phyloP scores from a whole-genome alignment of 1,139 yeast species.

The Protomyces gravidus region DNA sequence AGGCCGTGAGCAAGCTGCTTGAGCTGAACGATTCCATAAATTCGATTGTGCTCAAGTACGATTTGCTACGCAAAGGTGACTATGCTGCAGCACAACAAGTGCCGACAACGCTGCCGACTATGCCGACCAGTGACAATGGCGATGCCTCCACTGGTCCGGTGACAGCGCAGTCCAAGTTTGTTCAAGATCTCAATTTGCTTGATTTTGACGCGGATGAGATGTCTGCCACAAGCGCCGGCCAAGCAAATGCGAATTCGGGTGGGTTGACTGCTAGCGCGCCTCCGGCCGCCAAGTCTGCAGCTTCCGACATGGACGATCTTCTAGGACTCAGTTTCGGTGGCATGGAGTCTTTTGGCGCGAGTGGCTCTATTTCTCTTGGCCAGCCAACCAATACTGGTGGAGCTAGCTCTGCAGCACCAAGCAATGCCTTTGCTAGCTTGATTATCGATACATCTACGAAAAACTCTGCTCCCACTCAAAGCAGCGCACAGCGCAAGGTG shows the following conservation, averaged over 20 bases:
- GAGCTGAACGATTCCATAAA: conserved; percentile 74
- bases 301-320: conserved; percentile 23
- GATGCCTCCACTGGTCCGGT: not conserved
- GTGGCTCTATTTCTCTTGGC: conserved; percentile 24
- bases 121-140: not conserved
- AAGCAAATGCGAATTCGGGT: not conserved
- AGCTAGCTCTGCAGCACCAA: not conserved
- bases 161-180: conserved; percentile 20
- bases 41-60: conserved; percentile 62
- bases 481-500: not conserved
- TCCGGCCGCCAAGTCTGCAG: conserved; percentile 8
- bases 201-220: conserved; percentile 24
- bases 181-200: conserved; percentile 23
- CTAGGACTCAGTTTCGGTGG: conserved; percentile 24
- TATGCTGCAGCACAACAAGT: conserved; percentile 51
- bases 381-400: not conserved
- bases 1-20: conserved; percentile 61
- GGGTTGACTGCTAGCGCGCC: conserved; percentile 3
- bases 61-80: conserved; percentile 62
- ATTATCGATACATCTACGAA: not conserved
- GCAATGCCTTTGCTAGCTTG: conserved; percentile 12
- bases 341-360: conserved; percentile 19
- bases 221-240: not conserved
- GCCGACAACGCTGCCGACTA: conserved; percentile 38
- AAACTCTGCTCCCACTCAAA: not conserved